Base-by-base conservation (phyloP, 2,329 filamentous ascomycete genomes). In the Fusarium miscanthi region DNA sequence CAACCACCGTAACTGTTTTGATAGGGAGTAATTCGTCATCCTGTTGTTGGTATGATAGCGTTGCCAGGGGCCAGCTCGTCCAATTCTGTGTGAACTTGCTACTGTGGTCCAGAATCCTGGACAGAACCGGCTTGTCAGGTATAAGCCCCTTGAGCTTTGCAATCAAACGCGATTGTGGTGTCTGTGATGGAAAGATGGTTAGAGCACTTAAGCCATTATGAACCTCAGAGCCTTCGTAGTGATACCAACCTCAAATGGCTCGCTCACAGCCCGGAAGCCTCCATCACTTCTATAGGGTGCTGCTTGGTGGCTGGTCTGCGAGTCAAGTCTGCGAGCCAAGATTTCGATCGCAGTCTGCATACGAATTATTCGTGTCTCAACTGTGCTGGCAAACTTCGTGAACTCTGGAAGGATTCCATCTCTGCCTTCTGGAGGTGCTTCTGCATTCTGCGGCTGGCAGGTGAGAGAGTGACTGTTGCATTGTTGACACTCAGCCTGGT, bases 401-500 rank as follows among this genome's bases (percentile, higher is more conserved):
- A 69, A 14, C 8, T 59, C 66, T 11, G 64, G 16, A 4, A 53
- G 46, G n/a, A 53, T 58, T 27, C 19, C 40, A 25, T 64, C 65
- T 9, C 38, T 69, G 5, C 25, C 38, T n/a, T 49, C 37, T 25
- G 35, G 16, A 11, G 51, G 37, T 21, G 51, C 12, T 6, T 17
- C 48, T 40, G 16, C 12, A 74, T 76, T 80, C 78, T 87, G 86
- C 56, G 85, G 79, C 42, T 84, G 79, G 76, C 86, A 87, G 51
- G 78, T 74, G 35, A 81, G 82, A 8, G 81, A 82, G 59, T 85
- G 83, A 38, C 82, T 77, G 54, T 80, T 81, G 77, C 86, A 87
- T 82, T 83, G 35, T 81, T 81, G 74, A 84, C 87, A 57, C 81
- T 76, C 25, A 59, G 51, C 54, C 80, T 82, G 41, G 81, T 80